Percentiles rank a stretch among this genome's conserved stretches.
phyloP scores from a whole-genome alignment of 2,329 filamentous ascomycete species.

The Cladophialophora bantiana region DNA sequence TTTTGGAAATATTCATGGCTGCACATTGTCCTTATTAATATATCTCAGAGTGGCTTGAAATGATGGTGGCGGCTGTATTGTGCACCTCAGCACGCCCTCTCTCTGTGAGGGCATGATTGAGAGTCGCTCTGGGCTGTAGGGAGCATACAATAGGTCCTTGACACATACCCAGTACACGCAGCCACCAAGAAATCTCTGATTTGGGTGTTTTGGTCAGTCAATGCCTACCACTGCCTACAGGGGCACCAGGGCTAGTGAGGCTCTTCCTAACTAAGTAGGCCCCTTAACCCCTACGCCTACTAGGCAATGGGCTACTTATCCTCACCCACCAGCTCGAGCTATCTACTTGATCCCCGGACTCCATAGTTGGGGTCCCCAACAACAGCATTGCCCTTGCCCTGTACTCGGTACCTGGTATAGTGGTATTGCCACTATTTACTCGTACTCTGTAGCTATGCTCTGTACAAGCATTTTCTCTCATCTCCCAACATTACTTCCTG shows the following conservation, averaged over 20 bases:
- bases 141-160: neutral
- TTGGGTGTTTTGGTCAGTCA: no score
- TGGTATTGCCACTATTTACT: neutral
- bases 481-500: neutral
- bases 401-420: no score
- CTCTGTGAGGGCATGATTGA: neutral
- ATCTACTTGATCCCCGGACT: no score
- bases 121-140: neutral
- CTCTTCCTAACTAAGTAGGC: no score
- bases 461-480: neutral
- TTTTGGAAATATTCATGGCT: slow-evolving; percentile 57
- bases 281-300: no score
- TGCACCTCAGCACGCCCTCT: neutral
- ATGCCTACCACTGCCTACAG: no score
- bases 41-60: neutral
- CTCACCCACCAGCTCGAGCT: no score
- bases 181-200: neutral
- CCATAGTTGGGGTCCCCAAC: no score
- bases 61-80: neutral
- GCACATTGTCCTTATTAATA: slow-evolving; percentile 42
- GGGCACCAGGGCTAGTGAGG: no score
- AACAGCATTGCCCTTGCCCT: no score
- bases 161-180: neutral
- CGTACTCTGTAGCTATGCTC: neutral
- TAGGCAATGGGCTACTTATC: no score